A percentile compares a stretch with the other conserved stretches of the same genome.
Conservation (phyloP, 805 yeast genomes). For the Starmerella khaoyaiensis region DNA sequence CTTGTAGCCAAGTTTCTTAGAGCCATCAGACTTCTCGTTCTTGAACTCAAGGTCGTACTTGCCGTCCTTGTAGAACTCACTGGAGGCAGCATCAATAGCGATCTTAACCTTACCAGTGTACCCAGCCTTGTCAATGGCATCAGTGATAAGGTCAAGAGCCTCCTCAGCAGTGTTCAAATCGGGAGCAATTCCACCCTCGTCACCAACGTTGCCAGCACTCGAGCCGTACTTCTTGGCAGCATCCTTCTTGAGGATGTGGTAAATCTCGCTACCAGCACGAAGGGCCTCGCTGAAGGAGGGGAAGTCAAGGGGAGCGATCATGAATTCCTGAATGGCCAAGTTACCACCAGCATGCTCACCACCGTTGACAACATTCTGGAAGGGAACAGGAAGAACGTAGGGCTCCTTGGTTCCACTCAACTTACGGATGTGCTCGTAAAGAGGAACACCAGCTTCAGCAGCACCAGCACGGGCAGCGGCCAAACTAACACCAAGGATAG, state of each 20-base stretch:
- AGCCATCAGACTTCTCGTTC: conserved; percentile 81
- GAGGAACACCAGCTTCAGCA: conserved; percentile 85
- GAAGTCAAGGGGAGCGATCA: conserved; percentile 95
- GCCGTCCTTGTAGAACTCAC: conserved; percentile 95
- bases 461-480: conserved; percentile 98
- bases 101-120: conserved; percentile 85
- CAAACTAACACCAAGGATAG: conserved; percentile 94
- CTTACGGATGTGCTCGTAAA: conserved; percentile 81
- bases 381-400: conserved; percentile 93
- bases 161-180: conserved; percentile 88
- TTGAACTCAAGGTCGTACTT: conserved; percentile 97
- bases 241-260: conserved; percentile 87
- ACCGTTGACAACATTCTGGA: conserved; percentile 98
- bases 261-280: conserved; percentile 94
- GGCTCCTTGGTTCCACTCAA: conserved; percentile 65
- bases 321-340: conserved; percentile 97
- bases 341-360: conserved; percentile 99
- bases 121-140: conserved; percentile 86
- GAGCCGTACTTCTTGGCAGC: conserved; percentile 94
- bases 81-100: conserved; percentile 93
- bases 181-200: conserved; percentile 99
- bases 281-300: conserved; percentile 85
- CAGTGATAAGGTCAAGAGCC: conserved; percentile 88
- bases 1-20: conserved; percentile 83
- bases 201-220: conserved; percentile 99